phyloP scores from a whole-genome alignment of 2,329 filamentous ascomycete genomes.

The Scleromitrula shiraiana region DNA sequence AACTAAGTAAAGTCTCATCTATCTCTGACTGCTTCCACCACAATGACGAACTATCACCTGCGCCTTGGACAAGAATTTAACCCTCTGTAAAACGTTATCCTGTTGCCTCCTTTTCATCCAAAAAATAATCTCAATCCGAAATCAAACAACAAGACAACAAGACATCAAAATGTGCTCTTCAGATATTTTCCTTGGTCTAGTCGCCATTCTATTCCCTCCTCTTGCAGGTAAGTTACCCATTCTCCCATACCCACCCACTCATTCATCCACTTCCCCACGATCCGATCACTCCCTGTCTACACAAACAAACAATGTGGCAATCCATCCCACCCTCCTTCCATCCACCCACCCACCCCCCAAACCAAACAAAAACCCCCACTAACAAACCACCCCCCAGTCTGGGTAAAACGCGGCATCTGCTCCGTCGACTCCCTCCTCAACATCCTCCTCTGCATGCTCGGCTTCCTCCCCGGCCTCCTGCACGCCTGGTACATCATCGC shows the following conservation, averaged over 20 bases:
- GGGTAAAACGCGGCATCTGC: conserved; percentile 94
- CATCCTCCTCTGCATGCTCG: conserved; percentile 76
- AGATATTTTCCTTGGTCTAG: conserved; percentile 56
- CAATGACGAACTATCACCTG: too few species aligned
- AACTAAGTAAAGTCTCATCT: too few species aligned
- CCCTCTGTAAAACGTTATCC: too few species aligned
- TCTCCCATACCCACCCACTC: conserved; percentile 14
- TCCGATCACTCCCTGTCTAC: not conserved
- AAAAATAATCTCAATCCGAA: not conserved
- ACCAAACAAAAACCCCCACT: too few species aligned
- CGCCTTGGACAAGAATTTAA: too few species aligned
- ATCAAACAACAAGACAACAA: not conserved
- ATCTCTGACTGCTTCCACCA: too few species aligned
- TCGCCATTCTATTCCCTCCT: conserved; percentile 59
- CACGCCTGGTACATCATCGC: conserved; percentile 99
- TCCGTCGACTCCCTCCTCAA: conserved; percentile 91
- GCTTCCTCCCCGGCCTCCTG: conserved; percentile 76
- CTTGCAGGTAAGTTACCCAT: conserved; percentile 46
- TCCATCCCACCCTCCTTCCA: not conserved
- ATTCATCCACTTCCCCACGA: not conserved
- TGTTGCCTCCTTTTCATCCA: not conserved
- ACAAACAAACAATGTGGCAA: not conserved
- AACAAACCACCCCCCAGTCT: conserved; percentile 53
- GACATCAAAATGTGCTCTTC: conserved; percentile 45
- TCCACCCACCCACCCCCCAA: not conserved